Conservation (phyloP, 129 eudicot genomes). For the Erigeron canadensis region DNA sequence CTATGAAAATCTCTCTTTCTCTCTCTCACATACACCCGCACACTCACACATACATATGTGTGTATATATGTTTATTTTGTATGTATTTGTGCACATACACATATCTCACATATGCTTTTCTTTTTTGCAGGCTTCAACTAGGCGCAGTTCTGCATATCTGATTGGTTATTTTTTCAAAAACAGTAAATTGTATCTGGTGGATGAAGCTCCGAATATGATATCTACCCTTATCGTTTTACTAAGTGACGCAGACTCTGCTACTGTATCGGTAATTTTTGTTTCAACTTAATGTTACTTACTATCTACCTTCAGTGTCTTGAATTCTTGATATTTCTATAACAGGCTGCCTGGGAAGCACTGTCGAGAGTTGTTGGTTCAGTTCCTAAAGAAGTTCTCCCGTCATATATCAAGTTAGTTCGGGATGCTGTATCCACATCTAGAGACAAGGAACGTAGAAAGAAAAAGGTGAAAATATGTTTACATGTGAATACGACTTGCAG, state of each 20-base stretch:
- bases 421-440: constrained; percentile 95
- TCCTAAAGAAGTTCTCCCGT: constrained; percentile 92
- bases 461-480: constrained; percentile 47
- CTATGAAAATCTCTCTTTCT: background rate
- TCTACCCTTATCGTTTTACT: constrained; percentile 78
- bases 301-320: constrained; percentile 8
- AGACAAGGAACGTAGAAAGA: constrained; percentile 94
- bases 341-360: constrained; percentile 96
- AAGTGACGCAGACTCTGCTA: constrained; percentile 77
- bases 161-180: constrained; percentile 89
- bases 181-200: constrained; percentile 87
- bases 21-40: background rate
- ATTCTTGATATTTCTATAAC: constrained; percentile 18
- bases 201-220: constrained; percentile 95
- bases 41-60: background rate
- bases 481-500: background rate
- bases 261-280: constrained; percentile 60
- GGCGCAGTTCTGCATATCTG: constrained; percentile 74
- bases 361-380: constrained; percentile 81
- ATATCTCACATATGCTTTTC: constrained; percentile 17
- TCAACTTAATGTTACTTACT: background rate
- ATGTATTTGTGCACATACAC: background rate
- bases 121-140: constrained; percentile 70
- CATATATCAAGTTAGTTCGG: constrained; percentile 86
- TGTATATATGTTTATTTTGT: constrained; percentile 30